Conservation (phyloP, 2,329 filamentous ascomycete genomes). For the Claviceps capensis region DNA sequence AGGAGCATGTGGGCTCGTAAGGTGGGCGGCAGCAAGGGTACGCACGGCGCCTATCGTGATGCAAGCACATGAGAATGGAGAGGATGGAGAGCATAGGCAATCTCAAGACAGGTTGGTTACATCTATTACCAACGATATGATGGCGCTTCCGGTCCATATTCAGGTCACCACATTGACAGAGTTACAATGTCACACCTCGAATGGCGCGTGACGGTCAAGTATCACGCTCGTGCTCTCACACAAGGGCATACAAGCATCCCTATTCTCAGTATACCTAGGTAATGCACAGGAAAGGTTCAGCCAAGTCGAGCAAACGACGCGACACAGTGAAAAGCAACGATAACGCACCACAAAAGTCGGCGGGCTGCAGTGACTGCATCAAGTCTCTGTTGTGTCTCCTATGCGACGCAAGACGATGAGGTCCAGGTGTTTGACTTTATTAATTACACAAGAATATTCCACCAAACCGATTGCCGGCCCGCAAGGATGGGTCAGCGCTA, state of each 20-base stretch:
- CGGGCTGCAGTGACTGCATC: not conserved
- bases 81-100: not conserved
- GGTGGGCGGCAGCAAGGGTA: not conserved
- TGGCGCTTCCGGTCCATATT: not conserved
- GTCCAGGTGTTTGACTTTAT: not conserved
- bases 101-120: not conserved
- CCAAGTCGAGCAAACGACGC: not conserved
- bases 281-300: not conserved
- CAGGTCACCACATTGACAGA: not conserved
- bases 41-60: slow-evolving; percentile 1
- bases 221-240: not conserved
- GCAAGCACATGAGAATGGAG: not conserved
- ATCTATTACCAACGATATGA: not conserved
- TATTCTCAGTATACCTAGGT: not conserved
- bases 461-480: not conserved
- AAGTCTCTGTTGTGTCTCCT: not conserved
- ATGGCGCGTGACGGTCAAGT: not conserved
- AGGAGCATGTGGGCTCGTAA: not conserved
- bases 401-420: not conserved
- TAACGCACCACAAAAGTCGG: too few relatives aligned
- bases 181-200: not conserved
- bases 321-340: not conserved
- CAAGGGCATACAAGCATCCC: not conserved
- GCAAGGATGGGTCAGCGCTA: not conserved
- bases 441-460: not conserved